A percentile compares a stretch with the other conserved stretches of the same genome.
These are phyloP conservation scores for Eucalyptus marginata DNA, from an alignment of 345 rosid genomes.

Conservation along the genomic window DNA sequence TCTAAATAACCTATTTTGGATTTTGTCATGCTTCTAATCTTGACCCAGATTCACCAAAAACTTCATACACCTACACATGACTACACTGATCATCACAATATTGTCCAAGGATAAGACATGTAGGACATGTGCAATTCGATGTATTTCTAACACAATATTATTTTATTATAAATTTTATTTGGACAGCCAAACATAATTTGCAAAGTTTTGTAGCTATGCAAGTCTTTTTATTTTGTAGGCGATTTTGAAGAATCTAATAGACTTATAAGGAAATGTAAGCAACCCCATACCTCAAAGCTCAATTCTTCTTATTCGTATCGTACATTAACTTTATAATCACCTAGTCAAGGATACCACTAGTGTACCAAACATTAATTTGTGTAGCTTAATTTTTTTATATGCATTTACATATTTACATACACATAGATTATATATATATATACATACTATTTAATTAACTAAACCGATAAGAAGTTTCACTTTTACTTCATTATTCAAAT, in stretches of 20 bases:
- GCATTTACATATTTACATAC: background rate
- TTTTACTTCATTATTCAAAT: background rate
- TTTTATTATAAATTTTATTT: fast-evolving
- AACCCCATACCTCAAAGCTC: fast-evolving
- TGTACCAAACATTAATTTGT: fast-evolving
- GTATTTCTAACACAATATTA: background rate
- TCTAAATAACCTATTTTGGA: fast-evolving
- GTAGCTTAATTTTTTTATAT: background rate
- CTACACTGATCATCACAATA: fast-evolving
- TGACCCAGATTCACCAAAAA: fast-evolving
- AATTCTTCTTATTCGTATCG: fast-evolving
- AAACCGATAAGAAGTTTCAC: fast-evolving
- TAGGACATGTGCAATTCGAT: fast-evolving
- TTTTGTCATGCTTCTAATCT: fast-evolving
- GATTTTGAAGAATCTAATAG: fast-evolving
- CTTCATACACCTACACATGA: background rate
- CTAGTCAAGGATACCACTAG: fast-evolving
- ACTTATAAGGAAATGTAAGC: background rate
- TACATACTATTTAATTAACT: background rate
- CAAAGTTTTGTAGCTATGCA: fast-evolving
- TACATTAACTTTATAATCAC: background rate
- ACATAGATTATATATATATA: fast-evolving
- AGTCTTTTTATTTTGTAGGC: background rate
- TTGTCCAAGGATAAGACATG: too few relatives aligned
- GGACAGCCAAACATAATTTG: fast-evolving